Base-by-base conservation (phyloP, 257 asterid species). In the Solanum chilense region DNA sequence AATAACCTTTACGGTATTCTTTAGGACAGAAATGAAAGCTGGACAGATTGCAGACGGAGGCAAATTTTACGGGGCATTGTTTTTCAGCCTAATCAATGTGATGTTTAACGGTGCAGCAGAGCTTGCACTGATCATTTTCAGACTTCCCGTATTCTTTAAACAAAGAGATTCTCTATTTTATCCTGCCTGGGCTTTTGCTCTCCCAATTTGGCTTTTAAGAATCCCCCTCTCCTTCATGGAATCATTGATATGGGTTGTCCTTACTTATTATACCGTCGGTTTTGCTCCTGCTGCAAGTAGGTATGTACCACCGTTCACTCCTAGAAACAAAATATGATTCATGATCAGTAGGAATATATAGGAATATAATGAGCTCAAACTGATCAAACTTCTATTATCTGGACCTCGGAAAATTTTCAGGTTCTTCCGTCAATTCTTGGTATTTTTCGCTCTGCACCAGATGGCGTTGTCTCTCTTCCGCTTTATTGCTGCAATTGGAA, bases 171-270 rank as follows among this genome's bases (percentile, higher is more conserved):
- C 95, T 85, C 90, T 94, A 52, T 94, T 96, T 91, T 96, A 87
- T 90, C 99, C 99, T 12, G 97, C 99, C 69, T 96, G 99, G 99
- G 99, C 99, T 12, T 96, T 96, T 85, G 94, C 99, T 25, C 88
- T 96, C 49, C 99, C 99, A 2, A 96, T 96, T 88, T 96, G 98
- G 98, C 92, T 96, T 87, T 91, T 94, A 45, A 90, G 93, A 87
- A 92, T 96, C 86, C 99, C 99, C 11, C 94, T 95, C 80, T 96
- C 99, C 31, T 80, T 95, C 16, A 87, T 94, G 94, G 99, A 96
- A 87, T 96, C 99, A 20, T 86, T 92, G 82, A 96, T 96, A 88
- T 96, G 99, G 99, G 89, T 94, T 35, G 47, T 91, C 87, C 98
- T 96, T 89, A 96, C 99, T 41, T 96, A 96, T 90, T 95, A 96